Percentiles rank a stretch among this genome's conserved stretches.
Evolutionary conservation across 2,329 filamentous ascomycete species (phyloP).

Genomic region (Dothidotthia symphoricarpi): DNA sequence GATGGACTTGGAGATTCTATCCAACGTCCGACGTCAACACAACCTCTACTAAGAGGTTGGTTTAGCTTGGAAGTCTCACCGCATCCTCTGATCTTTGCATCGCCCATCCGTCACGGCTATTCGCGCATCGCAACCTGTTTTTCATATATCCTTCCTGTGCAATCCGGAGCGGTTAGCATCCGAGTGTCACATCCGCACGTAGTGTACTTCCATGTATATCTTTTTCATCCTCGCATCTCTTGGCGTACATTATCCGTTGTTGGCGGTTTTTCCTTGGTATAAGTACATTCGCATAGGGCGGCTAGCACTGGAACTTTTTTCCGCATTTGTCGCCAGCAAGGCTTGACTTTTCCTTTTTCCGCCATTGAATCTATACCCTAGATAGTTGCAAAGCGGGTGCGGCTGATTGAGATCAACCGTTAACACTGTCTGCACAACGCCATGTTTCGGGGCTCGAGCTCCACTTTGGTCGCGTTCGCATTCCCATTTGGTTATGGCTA

Average conservation of each 20-base stretch:
- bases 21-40: conserved; percentile 37
- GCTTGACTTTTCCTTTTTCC: conserved; percentile 12
- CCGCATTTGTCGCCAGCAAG: conserved; percentile 13
- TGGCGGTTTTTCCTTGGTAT: conserved; percentile 8
- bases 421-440: too few relatives aligned
- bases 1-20: conserved; percentile 72
- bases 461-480: conserved; percentile 1
- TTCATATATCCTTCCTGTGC: conserved; percentile 7
- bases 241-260: conserved; percentile 14
- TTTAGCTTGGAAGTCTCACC: too few relatives aligned
- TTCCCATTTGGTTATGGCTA: conserved; percentile 10
- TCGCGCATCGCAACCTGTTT: conserved; percentile 1
- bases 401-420: neutral
- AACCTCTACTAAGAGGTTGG: conserved; percentile 8
- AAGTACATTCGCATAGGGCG: conserved; percentile 23
- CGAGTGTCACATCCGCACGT: too few relatives aligned
- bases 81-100: neutral
- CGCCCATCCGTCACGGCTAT: too few relatives aligned
- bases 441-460: conserved; percentile 4
- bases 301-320: conserved; percentile 28
- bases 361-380: conserved; percentile 10
- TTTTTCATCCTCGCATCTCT: conserved; percentile 11
- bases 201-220: neutral
- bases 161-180: too few relatives aligned
- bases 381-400: conserved; percentile 1